phyloP scores from a whole-genome alignment of 805 yeast genomes.

The Starmerella cellae region DNA sequence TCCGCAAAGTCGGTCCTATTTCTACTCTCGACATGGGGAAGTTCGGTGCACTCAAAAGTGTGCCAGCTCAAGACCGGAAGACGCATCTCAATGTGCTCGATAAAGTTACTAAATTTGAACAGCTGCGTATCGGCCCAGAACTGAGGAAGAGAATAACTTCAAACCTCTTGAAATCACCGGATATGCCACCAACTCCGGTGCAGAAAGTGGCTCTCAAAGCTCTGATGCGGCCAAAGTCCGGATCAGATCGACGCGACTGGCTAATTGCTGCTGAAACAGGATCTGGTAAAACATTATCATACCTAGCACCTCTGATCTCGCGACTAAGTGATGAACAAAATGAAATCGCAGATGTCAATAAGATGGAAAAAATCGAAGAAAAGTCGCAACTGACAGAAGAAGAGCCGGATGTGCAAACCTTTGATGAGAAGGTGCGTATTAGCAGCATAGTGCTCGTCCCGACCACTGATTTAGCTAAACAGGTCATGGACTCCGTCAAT shows the following conservation, averaged over 20 bases:
- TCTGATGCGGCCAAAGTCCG: conserved; percentile 21
- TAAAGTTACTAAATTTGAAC: conserved; percentile 51
- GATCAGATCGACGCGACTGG: conserved; percentile 32
- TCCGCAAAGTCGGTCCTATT: conserved; percentile 11
- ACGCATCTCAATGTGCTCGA: conserved; percentile 30
- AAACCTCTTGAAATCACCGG: conserved; percentile 32
- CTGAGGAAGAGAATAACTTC: conserved; percentile 48
- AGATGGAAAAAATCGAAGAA: neutral
- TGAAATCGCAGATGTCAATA: conserved; percentile 24
- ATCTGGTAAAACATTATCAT: conserved; percentile 91
- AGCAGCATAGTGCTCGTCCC: conserved; percentile 73
- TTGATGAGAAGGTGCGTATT: no score
- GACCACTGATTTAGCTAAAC: conserved; percentile 76
- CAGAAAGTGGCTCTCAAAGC: conserved; percentile 64
- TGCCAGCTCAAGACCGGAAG: conserved; percentile 22
- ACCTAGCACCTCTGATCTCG: conserved; percentile 61
- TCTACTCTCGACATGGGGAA: conserved; percentile 26
- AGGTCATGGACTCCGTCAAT: conserved; percentile 41
- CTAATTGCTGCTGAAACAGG: conserved; percentile 95
- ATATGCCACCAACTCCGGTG: conserved; percentile 53
- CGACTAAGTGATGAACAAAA: conserved; percentile 40
- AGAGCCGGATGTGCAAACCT: no score
- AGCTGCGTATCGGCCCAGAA: conserved; percentile 50
- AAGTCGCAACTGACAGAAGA: neutral
- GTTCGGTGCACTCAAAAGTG: conserved; percentile 23